These are phyloP conservation scores for Asterionellopsis glacialis DNA, from an alignment of 108 stramenopile species.

Conservation along the genomic window DNA sequence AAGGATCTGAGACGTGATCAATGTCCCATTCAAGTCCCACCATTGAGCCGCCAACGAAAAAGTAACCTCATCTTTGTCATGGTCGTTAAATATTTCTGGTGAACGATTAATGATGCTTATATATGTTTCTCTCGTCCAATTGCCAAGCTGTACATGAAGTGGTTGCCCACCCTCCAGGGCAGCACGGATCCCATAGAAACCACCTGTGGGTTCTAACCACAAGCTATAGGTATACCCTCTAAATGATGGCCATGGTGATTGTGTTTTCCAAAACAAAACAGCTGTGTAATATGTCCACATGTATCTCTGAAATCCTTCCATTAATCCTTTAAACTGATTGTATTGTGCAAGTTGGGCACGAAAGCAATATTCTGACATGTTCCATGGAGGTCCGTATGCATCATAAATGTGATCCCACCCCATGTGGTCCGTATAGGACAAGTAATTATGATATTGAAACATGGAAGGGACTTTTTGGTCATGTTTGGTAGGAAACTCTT, in stretches of 20 bases:
- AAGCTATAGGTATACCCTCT: slow-evolving; percentile 49
- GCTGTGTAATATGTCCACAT: slow-evolving; percentile 32
- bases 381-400: slow-evolving; percentile 17
- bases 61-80: no score
- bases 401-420: slow-evolving; percentile 28
- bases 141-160: no score
- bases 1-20: no score
- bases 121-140: no score
- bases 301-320: slow-evolving; percentile 9
- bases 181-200: slow-evolving; percentile 34
- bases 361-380: slow-evolving; percentile 1
- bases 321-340: slow-evolving; percentile 32
- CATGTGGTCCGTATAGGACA: slow-evolving; percentile 16
- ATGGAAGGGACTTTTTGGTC: slow-evolving; percentile 15
- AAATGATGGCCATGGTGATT: slow-evolving; percentile 39
- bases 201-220: slow-evolving; percentile 39
- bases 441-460: slow-evolving; percentile 39
- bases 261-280: slow-evolving; percentile 38
- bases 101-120: no score
- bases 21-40: no score
- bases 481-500: neutral
- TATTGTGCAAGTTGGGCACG: slow-evolving; percentile 40
- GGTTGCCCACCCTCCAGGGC: slow-evolving; percentile 5
- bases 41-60: no score
- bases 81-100: no score